Conservation (phyloP, 306 rosid species). For the Begonia masoniana region DNA sequence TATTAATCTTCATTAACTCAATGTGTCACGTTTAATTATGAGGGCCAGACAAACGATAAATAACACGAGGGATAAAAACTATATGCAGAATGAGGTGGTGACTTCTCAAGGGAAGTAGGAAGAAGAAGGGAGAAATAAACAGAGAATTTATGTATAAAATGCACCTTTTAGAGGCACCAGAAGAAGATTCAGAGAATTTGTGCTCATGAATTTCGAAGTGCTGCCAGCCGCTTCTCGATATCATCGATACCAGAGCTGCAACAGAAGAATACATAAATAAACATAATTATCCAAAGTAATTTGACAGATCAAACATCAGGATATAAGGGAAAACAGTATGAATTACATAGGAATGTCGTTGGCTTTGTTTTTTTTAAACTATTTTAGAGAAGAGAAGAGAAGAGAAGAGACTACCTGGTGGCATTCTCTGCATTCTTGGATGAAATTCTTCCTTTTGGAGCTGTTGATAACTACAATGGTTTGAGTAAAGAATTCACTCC, state of each 20-base stretch:
- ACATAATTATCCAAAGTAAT: not conserved
- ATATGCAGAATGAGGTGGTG: too few relatives aligned
- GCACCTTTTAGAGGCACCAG: not conserved
- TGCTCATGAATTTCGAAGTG: slow-evolving; percentile 64
- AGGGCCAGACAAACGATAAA: too few relatives aligned
- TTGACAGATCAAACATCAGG: too few relatives aligned
- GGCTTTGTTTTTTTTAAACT: not conserved
- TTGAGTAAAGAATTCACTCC: not conserved
- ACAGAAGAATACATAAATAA: not conserved
- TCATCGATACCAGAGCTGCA: slow-evolving; percentile 69
- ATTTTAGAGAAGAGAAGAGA: not conserved
- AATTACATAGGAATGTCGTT: not conserved
- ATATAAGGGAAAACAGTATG: too few relatives aligned
- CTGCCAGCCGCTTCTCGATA: slow-evolving; percentile 88
- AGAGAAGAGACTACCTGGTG: slow-evolving; percentile 38
- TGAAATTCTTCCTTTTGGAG: slow-evolving; percentile 85
- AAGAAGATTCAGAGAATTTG: not conserved
- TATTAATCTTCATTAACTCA: too few relatives aligned
- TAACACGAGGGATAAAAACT: too few relatives aligned
- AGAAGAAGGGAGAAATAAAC: too few relatives aligned
- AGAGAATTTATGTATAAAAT: too few relatives aligned
- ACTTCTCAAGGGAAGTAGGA: too few relatives aligned
- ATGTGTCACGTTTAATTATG: too few relatives aligned
- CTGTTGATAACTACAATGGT: slow-evolving; percentile 60
- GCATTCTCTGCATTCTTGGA: slow-evolving; percentile 56